Conservation (phyloP, 2,329 filamentous ascomycete genomes). For the Cladosporium cucumerinum region DNA sequence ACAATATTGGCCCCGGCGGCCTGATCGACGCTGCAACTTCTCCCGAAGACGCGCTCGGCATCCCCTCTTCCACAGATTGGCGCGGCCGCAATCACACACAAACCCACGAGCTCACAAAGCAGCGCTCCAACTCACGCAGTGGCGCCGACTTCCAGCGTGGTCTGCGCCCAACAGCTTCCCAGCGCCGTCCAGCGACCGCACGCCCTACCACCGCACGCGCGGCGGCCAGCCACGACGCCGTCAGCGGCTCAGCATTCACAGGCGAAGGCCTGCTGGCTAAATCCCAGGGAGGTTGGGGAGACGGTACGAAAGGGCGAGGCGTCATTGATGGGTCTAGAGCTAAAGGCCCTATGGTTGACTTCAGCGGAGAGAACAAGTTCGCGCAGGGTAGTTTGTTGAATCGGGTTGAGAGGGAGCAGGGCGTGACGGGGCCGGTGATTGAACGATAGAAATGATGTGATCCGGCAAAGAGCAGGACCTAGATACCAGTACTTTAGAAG, state of each 20-base stretch:
- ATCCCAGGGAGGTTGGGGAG: constrained; percentile 40
- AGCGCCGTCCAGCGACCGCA: constrained; percentile 7
- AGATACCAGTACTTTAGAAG: background rate
- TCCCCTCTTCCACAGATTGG: constrained; percentile 46
- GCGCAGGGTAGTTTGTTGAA: constrained; percentile 49
- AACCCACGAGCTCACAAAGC: background rate
- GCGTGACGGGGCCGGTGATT: constrained; percentile 36
- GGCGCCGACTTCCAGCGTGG: constrained; percentile 12
- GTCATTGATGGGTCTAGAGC: constrained; percentile 46
- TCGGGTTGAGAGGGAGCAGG: constrained; percentile 35
- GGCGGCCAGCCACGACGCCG: background rate
- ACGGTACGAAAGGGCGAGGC: constrained; percentile 40
- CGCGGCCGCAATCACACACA: constrained; percentile 32
- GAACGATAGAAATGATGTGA: constrained; percentile 31
- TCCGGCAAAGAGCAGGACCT: background rate
- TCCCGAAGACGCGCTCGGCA: constrained; percentile 39
- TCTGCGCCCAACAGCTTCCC: constrained; percentile 3
- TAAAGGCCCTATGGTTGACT: constrained; percentile 45
- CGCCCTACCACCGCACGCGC: constrained; percentile 4
- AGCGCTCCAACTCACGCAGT: constrained; percentile 9
- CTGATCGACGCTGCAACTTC: constrained; percentile 47
- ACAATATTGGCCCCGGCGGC: constrained; percentile 36
- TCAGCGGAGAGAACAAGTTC: constrained; percentile 42
- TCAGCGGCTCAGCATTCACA: constrained; percentile 39
- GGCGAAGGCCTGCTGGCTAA: constrained; percentile 44